These are phyloP conservation scores for Singerocomus inundabilis DNA, from an alignment of 1,284 basidiomycete genomes.

Conservation along the genomic window DNA sequence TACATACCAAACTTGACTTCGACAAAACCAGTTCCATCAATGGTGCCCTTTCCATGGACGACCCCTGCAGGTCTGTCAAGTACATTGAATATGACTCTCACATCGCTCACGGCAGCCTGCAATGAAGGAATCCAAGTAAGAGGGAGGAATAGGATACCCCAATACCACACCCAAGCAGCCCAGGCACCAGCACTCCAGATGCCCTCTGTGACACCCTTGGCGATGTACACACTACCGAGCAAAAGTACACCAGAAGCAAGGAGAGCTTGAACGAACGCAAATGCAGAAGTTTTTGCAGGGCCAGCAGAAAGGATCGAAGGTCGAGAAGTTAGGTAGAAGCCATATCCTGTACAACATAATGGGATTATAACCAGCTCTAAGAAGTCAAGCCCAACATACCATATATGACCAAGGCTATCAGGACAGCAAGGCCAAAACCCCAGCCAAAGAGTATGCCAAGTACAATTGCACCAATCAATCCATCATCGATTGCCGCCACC, in stretches of 20 bases:
- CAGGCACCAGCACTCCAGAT: conserved; percentile 31
- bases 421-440: conserved; percentile 68
- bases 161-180: conserved; percentile 33
- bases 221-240: conserved; percentile 53
- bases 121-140: conserved; percentile 26
- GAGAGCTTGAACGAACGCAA: conserved; percentile 77
- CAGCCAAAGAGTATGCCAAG: conserved; percentile 67
- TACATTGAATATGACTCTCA: conserved; percentile 55
- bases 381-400: conserved; percentile 41
- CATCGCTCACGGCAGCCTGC: conserved; percentile 11
- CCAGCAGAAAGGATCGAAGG: conserved; percentile 9
- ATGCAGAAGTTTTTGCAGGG: conserved; percentile 41
- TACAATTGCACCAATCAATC: conserved; percentile 63
- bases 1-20: conserved; percentile 80
- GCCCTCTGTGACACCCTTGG: conserved; percentile 29
- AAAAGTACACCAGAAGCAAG: conserved; percentile 78
- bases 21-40: conserved; percentile 70
- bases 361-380: background rate
- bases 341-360: conserved; percentile 11
- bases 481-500: conserved; percentile 78
- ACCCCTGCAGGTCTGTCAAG: conserved; percentile 80
- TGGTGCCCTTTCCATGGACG: conserved; percentile 75
- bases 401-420: conserved; percentile 74
- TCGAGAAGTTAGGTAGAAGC: conserved; percentile 12
- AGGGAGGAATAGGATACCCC: conserved; percentile 28